Evolutionary conservation across 768 basidiomycete genomes (phyloP).

Genomic region (Mycena kentingensis): DNA sequence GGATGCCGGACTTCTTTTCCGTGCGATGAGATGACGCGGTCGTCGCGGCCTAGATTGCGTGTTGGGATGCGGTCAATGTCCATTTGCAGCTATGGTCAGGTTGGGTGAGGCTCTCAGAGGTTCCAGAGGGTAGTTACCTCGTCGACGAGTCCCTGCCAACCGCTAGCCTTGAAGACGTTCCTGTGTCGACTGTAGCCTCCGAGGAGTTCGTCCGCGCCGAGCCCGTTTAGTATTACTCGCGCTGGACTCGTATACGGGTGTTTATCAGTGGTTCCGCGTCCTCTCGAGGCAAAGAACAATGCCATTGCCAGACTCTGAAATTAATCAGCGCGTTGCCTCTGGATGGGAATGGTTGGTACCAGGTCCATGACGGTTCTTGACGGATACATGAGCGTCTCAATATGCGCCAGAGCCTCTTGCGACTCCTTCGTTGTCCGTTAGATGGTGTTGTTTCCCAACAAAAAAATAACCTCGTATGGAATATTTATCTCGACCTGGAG

Average conservation of each 20-base stretch:
- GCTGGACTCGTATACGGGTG: constrained; percentile 70
- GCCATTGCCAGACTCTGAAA: constrained; percentile 86
- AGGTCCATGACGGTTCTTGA: constrained; percentile 88
- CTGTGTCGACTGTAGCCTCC: constrained; percentile 94
- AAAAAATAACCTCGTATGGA: constrained; percentile 55
- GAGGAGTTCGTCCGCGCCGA: constrained; percentile 94
- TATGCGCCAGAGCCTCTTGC: constrained; percentile 48
- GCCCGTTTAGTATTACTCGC: constrained; percentile 82
- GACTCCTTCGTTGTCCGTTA: constrained; percentile 55
- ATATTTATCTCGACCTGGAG: constrained; percentile 82
- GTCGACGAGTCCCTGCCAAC: constrained; percentile 77
- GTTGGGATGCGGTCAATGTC: constrained; percentile 86
- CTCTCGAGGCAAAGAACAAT: constrained; percentile 89
- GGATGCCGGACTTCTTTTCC: constrained; percentile 94
- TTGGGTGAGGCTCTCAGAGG: neutral
- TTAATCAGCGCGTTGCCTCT: neutral
- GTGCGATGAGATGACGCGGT: constrained; percentile 87
- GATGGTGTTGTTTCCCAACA: constrained; percentile 6
- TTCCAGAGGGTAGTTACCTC: constrained; percentile 55
- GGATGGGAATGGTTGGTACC: constrained; percentile 41
- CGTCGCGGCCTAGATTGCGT: constrained; percentile 92
- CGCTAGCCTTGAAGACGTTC: constrained; percentile 62
- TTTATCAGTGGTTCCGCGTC: constrained; percentile 55
- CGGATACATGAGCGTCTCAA: constrained; percentile 79
- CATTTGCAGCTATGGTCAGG: constrained; percentile 68